Evolutionary conservation across 306 rosid species (phyloP), one percentile per base, ranked within the genome.

Genomic region (Spatholobus suberectus): DNA sequence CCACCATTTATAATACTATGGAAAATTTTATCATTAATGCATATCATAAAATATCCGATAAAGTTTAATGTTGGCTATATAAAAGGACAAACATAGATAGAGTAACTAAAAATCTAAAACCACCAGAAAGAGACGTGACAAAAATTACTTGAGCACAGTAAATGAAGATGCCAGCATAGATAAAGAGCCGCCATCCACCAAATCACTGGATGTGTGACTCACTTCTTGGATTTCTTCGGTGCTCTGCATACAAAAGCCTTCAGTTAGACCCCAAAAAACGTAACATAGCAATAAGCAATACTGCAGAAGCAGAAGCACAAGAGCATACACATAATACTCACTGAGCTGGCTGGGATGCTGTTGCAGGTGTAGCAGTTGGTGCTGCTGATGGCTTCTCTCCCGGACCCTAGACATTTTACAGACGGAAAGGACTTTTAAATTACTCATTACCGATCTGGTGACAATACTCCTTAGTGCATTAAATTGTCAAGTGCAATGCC

Each of bases 171-270:
- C 37, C 67, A 13, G 37, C 67, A 24, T 4, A 10, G 1, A 21
- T 11, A 57, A 57, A 23, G 35, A 59, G 1, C n/a, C 15, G 1
- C 7, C 37, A 26, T 13, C 67, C 37, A 12, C 9, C 67, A 24
- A 59, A 59, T 59, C 67, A 26, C 67, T 12, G 37, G 8, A 26
- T 12, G 5, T 2, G 10, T 12, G 35, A 59, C 18, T 88, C 82
- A 90, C 91, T 90, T 92, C 86, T 90, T 94, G 29, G 92, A 71
- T 80, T 90, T 90, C 88, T 94, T 94, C 17, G 93, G 26, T 82
- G 59, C 87, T 88, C 98, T 94, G 97, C 86, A 74, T 11, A 20
- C 13, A 57, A 32, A 20, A 17, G 46, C 13, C n/a, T 34, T 23
- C 44, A 43, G n/a, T 74, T 62, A 62, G 78, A 59, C 23, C 27